These are phyloP conservation scores for Coemansia sp. DNA, from an alignment of 192 early-diverging fungal species.

Conservation along the genomic window DNA sequence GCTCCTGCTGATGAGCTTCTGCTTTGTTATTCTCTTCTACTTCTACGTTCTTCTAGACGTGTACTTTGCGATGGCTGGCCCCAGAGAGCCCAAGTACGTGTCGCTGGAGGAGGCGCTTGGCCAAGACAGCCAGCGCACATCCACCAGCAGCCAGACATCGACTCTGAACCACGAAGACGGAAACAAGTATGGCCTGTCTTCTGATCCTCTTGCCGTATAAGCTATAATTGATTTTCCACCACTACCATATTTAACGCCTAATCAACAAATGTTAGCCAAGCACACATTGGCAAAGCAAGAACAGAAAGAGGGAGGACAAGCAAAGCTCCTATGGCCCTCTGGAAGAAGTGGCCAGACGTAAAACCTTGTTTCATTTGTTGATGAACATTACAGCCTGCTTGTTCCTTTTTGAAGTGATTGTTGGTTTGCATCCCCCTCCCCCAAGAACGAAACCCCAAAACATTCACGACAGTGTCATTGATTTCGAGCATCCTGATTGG, in stretches of 20 bases:
- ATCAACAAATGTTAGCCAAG: no score
- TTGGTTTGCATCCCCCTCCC: neutral
- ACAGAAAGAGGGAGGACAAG: neutral
- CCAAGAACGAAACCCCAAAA: neutral
- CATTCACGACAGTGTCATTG: neutral
- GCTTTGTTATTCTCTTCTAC: constrained; percentile 57
- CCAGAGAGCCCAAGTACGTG: constrained; percentile 18
- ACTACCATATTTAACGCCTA: neutral
- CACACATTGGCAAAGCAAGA: neutral
- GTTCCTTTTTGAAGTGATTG: neutral
- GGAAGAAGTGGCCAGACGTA: neutral
- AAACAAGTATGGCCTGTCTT: constrained; percentile 1
- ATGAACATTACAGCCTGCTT: neutral
- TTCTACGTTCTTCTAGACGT: constrained; percentile 51
- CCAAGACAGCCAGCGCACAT: neutral
- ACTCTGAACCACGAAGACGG: constrained; percentile 5
- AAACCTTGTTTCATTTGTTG: neutral
- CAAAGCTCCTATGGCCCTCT: neutral
- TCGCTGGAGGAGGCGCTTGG: constrained; percentile 8
- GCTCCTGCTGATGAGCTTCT: constrained; percentile 55
- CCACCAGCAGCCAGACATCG: constrained; percentile 18
- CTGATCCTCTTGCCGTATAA: constrained; percentile 2
- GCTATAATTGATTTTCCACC: constrained; percentile 1
- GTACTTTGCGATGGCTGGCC: constrained; percentile 30
- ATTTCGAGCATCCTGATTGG: neutral